Evolutionary conservation across 73 alveolate species (phyloP), one percentile per base, ranked within the genome.

Genomic region (Chromera velia): DNA sequence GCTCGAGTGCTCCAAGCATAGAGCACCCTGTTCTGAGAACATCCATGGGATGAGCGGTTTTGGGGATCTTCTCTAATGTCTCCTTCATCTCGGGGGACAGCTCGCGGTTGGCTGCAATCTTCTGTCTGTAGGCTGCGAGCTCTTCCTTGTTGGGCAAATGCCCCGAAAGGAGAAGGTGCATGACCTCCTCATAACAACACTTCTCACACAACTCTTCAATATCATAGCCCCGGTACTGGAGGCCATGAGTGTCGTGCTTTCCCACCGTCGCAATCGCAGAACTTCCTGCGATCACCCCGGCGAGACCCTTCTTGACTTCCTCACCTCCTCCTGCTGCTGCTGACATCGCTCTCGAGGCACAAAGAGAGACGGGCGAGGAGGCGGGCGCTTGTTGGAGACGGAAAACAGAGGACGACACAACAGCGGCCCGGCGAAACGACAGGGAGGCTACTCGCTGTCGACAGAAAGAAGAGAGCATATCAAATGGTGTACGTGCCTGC

Each of bases 1-100:
- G 92, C 62, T 89, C 94, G 0, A 89, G 77, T 33, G 90, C 77
- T 27, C 94, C 94, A 22, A 86, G 66, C 30, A 81, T 45, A n/a
- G 92, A 86, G 71, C 87, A 33, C 0, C 81, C 82, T 27, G 89
- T 76, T 73, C 94, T 81, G 90, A 89, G 81, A 28, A 89, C 82
- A 80, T 89, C 94, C 94, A 89, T 89, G 22, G 94, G 94, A 80
- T 89, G 94, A 0, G 91, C 86, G 28, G 71, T 84, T 34, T 70
- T 63, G n/a, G 94, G 94, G 73, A 89, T 68, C 26, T 77, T 33
- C 63, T 89, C 94, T 22, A 89, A 86, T 33, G 82, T 73, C 18
- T n/a, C 71, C 65, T 80, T 75, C 29, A 89, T 46, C 32, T 76
- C 48, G 30, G 80, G 70, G 29, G 94, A 92, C 64, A 89, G 72